A percentile compares a stretch with the other conserved stretches of the same genome.
phyloP scores from a whole-genome alignment of 805 yeast species.

The Candida fluviatilis region DNA sequence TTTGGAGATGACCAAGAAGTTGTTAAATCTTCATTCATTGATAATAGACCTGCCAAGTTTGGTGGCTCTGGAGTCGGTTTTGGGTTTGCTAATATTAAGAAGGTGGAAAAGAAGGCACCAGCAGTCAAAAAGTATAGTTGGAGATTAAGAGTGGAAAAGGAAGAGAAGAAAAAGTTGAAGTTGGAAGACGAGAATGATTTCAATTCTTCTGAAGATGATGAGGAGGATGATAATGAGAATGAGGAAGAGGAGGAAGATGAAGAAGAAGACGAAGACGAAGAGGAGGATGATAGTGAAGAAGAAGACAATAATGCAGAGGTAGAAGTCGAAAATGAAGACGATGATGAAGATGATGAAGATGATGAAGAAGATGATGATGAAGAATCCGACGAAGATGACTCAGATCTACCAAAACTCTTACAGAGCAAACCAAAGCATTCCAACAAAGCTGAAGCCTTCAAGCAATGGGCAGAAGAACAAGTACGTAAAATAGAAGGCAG shows the following conservation, averaged over 20 bases:
- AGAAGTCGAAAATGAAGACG: conserved; percentile 22
- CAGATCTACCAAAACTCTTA: conserved; percentile 28
- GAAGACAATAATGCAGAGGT: conserved; percentile 17
- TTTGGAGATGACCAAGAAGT: conserved; percentile 9
- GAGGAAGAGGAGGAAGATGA: conserved; percentile 19
- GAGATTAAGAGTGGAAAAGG: conserved; percentile 43
- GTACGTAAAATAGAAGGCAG: conserved; percentile 62
- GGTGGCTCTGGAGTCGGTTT: conserved; percentile 69
- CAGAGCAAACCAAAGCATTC: conserved; percentile 43
- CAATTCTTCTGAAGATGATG: conserved; percentile 32
- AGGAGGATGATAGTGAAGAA: conserved; percentile 16
- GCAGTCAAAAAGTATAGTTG: conserved; percentile 64
- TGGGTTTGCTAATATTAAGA: conserved; percentile 53
- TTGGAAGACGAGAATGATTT: conserved; percentile 66
- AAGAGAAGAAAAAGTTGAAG: conserved; percentile 33
- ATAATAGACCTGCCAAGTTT: conserved; percentile 59
- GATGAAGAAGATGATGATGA: conserved; percentile 26
- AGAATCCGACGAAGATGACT: conserved; percentile 24
- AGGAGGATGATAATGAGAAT: conserved; percentile 15
- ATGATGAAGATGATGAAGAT: conserved; percentile 15
- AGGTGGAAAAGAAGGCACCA: conserved; percentile 11
- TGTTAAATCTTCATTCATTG: conserved; percentile 50
- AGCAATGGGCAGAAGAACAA: conserved; percentile 83
- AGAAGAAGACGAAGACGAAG: conserved; percentile 11
- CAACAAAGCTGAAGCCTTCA: conserved; percentile 52